Percentiles rank a stretch among this genome's conserved stretches.
phyloP scores from a whole-genome alignment of 495 filamentous ascomycete species.

The Podospora anserina region DNA sequence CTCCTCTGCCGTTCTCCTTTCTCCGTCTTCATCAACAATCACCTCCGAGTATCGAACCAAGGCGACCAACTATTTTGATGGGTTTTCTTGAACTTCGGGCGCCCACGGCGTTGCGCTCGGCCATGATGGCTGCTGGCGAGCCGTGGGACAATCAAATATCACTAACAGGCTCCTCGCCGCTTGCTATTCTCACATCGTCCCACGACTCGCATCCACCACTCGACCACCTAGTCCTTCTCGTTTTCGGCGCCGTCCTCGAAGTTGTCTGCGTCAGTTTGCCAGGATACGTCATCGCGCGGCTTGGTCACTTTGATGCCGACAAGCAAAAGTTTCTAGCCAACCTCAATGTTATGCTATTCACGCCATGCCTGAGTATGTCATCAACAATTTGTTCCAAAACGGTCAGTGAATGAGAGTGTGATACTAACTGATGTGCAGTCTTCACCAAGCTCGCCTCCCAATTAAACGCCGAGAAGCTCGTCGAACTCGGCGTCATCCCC shows the following conservation, averaged over 20 bases:
- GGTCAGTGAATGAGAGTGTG: neutral
- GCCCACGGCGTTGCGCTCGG: slow-evolving; percentile 63
- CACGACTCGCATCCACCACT: slow-evolving; percentile 60
- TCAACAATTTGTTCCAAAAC: neutral
- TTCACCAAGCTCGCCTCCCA: slow-evolving; percentile 98
- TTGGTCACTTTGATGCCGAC: slow-evolving; percentile 90
- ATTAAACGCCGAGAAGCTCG: slow-evolving; percentile 82
- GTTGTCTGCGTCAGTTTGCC: slow-evolving; percentile 93
- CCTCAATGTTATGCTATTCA: slow-evolving; percentile 90
- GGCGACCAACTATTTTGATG: slow-evolving; percentile 27
- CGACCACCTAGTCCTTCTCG: slow-evolving; percentile 72
- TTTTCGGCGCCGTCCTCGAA: slow-evolving; percentile 94
- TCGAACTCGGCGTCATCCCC: slow-evolving; percentile 88
- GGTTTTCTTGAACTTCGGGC: slow-evolving; percentile 47
- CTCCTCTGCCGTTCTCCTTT: neutral
- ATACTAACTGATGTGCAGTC: slow-evolving; percentile 50
- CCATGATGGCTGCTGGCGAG: slow-evolving; percentile 35
- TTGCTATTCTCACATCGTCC: slow-evolving; percentile 31
- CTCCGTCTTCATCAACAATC: neutral
- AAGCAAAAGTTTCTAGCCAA: slow-evolving; percentile 95
- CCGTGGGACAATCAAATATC: slow-evolving; percentile 18
- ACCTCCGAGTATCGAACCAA: neutral
- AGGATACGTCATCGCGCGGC: slow-evolving; percentile 86
- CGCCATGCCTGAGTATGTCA: slow-evolving; percentile 85
- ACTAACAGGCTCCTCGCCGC: slow-evolving; percentile 26